phyloP scores from a whole-genome alignment of 331 rosid genomes.

The Malus hybrid region DNA sequence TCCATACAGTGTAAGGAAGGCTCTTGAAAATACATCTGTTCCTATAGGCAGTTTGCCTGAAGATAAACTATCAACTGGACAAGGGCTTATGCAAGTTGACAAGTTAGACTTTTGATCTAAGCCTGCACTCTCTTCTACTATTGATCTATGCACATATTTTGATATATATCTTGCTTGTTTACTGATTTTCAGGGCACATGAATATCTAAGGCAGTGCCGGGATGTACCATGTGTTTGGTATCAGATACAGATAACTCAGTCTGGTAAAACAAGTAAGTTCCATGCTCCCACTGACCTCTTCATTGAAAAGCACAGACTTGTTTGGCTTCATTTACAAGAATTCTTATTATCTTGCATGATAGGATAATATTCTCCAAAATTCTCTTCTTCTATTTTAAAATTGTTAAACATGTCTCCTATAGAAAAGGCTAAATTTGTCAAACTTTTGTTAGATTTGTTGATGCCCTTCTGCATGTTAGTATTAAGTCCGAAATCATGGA shows the following conservation, averaged over 20 bases:
- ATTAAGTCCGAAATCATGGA: neutral
- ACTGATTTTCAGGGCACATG: constrained; percentile 63
- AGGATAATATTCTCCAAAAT: neutral
- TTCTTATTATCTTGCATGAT: neutral
- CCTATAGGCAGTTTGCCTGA: constrained; percentile 64
- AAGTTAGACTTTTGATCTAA: constrained; percentile 42
- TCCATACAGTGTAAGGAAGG: constrained; percentile 76
- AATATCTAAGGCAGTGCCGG: constrained; percentile 53
- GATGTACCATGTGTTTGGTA: constrained; percentile 59
- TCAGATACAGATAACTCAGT: constrained; percentile 55
- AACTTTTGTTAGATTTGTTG: neutral
- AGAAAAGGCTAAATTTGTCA: neutral
- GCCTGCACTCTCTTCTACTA: constrained; percentile 6
- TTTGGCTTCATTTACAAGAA: neutral
- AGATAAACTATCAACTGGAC: constrained; percentile 80
- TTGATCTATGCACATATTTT: constrained; percentile 9
- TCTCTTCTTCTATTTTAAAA: neutral
- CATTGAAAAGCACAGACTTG: neutral
- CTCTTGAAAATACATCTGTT: constrained; percentile 76
- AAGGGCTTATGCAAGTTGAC: constrained; percentile 97
- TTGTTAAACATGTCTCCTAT: neutral
- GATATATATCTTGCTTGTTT: constrained; percentile 8
- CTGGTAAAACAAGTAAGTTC: constrained; percentile 76
- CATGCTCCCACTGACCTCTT: neutral
- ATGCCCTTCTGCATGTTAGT: neutral